Conservation (phyloP, 129 eudicot species). For the Gnaphalium uliginosum region DNA sequence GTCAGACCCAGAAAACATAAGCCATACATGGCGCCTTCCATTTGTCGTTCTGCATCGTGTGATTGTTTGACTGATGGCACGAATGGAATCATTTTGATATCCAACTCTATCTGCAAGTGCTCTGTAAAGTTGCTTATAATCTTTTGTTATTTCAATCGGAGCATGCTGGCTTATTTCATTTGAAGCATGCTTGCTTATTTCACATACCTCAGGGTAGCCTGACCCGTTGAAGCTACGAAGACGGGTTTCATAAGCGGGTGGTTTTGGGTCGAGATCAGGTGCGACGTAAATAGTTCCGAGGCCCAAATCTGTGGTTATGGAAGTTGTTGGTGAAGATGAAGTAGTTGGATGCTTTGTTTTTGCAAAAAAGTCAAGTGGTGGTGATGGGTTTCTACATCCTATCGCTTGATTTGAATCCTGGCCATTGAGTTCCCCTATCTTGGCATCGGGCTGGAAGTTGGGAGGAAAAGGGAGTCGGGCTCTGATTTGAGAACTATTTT, state of each 20-base stretch:
- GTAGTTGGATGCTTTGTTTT: not conserved
- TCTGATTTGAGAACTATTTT: conserved; percentile 28
- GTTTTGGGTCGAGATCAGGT: conserved; percentile 27
- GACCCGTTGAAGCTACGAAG: conserved; percentile 33
- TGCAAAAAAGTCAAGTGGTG: conserved; percentile 42
- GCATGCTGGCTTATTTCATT: conserved; percentile 26
- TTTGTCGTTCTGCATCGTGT: conserved; percentile 52
- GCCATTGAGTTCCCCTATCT: conserved; percentile 18
- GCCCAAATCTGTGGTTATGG: conserved; percentile 82
- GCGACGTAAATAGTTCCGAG: conserved; percentile 58
- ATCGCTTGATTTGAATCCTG: conserved; percentile 35
- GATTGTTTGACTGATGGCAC: conserved; percentile 51
- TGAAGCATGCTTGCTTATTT: conserved; percentile 26
- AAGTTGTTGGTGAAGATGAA: conserved; percentile 37
- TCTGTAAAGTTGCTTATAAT: conserved; percentile 56
- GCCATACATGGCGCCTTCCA: conserved; percentile 60
- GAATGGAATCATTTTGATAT: conserved; percentile 68
- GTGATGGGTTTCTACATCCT: conserved; percentile 30
- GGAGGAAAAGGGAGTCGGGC: conserved; percentile 25
- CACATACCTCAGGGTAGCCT: conserved; percentile 29
- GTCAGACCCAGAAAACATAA: conserved; percentile 76
- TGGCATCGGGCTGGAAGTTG: conserved; percentile 28
- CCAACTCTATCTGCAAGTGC: conserved; percentile 58
- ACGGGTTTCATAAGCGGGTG: conserved; percentile 25
- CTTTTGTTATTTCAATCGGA: conserved; percentile 37